Evolutionary conservation across 306 rosid genomes (phyloP).

Genomic region (Adenanthera pavonina): DNA sequence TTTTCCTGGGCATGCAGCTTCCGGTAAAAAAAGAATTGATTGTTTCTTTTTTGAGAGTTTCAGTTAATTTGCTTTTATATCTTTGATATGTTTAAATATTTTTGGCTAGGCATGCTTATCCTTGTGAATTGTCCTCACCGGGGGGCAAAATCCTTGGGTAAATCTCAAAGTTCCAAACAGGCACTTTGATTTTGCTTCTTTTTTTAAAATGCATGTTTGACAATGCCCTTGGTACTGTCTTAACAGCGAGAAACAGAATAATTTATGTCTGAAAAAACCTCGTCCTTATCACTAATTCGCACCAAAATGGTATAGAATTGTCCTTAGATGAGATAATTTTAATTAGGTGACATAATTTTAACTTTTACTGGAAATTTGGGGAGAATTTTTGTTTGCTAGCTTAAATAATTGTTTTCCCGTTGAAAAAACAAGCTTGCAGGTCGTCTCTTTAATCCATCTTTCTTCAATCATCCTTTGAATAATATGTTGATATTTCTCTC

Average conservation of each 20-base stretch:
- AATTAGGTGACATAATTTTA: constrained; percentile 58
- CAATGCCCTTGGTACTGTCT: background rate
- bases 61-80: background rate
- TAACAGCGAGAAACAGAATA: constrained; percentile 20
- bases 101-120: constrained; percentile 4
- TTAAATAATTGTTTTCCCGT: constrained; percentile 15
- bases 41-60: background rate
- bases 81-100: background rate
- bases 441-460: constrained; percentile 25
- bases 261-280: constrained; percentile 1
- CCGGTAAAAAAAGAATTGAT: background rate
- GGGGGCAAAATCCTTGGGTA: constrained; percentile 49
- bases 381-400: constrained; percentile 47
- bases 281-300: constrained; percentile 16
- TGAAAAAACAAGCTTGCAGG: constrained; percentile 24
- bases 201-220: background rate
- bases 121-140: constrained; percentile 41
- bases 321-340: constrained; percentile 18
- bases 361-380: constrained; percentile 46
- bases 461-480: constrained; percentile 10
- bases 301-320: constrained; percentile 38
- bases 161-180: constrained; percentile 27
- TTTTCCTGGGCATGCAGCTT: too few species aligned
- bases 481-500: constrained; percentile 1
- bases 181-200: constrained; percentile 19